Base-by-base conservation (phyloP, 2,329 filamentous ascomycete genomes). In the Zymoseptoria passerinii region DNA sequence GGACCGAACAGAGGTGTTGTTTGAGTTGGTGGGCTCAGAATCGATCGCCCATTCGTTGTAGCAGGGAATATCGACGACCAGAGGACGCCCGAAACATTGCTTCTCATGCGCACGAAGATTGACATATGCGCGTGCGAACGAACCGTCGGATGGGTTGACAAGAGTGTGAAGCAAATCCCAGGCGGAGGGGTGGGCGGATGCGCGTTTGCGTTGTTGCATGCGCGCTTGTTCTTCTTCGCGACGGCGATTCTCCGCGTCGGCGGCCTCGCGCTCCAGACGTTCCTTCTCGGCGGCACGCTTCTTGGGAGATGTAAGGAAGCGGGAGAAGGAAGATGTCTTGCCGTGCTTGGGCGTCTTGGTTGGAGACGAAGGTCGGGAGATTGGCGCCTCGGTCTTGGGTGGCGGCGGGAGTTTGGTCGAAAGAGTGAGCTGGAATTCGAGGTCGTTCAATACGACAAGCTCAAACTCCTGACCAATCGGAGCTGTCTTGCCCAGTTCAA, bases 11-110 rank as follows among this genome's bases (percentile, higher is more conserved):
- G 90, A 96, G 16, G 35, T 44, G 35, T n/a, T 44, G 69, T 86
- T 95, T 4, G 87, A 84, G 61, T 87, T 87, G 23, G 80, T 80
- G 8, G 83, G 61, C 58, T 76, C 84, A 66, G 94, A 89, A 71
- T 99, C 94, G 2, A 89, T 86, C 0, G 94, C 94, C 94, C 94
- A 99, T 76, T 99, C 94, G 70, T 99, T 99, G 82, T 97, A 99
- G 75, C 91, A 95, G 18, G 90, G 89, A 57, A 97, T 85, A 67
- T 97, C 92, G 16, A 92, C 90, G 61, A 86, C 86, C 68, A 92
- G 87, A 8, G 90, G 91, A 18, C 94, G 86, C 40, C 94, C 94
- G 68, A 89, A 99, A 70, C 92, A 94, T 62, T 87, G 82, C 56
- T 84, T 80, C 75, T 99, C 94, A 70, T 96, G 91, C 71, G 96